Conservation (phyloP, 306 rosid genomes). For the Corylus americana region DNA sequence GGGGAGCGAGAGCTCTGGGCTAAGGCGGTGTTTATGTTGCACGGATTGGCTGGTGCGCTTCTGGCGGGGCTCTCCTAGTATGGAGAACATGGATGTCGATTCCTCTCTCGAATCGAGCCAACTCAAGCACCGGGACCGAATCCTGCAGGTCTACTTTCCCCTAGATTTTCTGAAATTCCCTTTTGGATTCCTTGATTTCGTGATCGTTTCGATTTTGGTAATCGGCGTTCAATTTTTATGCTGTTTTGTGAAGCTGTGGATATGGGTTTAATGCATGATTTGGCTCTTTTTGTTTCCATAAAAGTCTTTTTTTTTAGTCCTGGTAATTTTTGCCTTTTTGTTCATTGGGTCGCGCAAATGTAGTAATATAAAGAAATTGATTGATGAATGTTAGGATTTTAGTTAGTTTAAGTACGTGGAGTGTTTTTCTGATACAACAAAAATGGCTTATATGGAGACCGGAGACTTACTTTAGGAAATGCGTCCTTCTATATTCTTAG, state of each 20-base stretch:
- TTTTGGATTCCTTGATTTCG: background rate
- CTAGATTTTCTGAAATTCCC: background rate
- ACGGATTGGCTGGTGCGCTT: slow-evolving; percentile 51
- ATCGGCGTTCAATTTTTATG: background rate
- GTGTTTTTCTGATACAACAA: background rate
- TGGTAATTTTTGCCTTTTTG: background rate
- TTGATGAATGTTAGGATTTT: background rate
- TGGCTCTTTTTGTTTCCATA: background rate
- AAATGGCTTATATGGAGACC: background rate
- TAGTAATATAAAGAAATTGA: background rate
- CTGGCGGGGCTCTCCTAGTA: slow-evolving; percentile 52
- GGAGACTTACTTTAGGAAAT: background rate
- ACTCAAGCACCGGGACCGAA: slow-evolving; percentile 66
- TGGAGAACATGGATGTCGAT: slow-evolving; percentile 71
- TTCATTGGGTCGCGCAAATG: background rate
- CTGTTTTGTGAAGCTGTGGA: background rate
- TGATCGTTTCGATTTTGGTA: background rate
- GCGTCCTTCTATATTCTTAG: background rate
- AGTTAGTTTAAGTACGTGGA: background rate
- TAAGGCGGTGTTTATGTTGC: slow-evolving; percentile 54
- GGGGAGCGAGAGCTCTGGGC: slow-evolving; percentile 58
- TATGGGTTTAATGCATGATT: background rate
- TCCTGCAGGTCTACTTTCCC: slow-evolving; percentile 51
- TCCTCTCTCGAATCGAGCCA: slow-evolving; percentile 41
- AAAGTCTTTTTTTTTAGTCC: background rate